Percentiles rank a stretch among this genome's conserved stretches.
Evolutionary conservation across 805 yeast genomes (phyloP).

Genomic region (Pichia rugopelliculosa): DNA sequence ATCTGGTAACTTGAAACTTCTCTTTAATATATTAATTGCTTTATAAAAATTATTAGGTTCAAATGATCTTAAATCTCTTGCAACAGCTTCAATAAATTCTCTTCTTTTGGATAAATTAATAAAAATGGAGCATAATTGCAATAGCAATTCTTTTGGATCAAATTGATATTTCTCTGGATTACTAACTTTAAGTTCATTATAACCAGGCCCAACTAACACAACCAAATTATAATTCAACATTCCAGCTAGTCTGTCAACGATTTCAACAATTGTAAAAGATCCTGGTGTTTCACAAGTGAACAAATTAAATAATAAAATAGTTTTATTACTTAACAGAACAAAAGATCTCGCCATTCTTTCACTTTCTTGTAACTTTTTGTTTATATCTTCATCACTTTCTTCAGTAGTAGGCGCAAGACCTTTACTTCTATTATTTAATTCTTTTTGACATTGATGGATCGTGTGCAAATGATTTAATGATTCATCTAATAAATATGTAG

Average conservation of each 20-base stretch:
- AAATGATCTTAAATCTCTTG: slow-evolving; percentile 90
- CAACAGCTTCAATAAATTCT: slow-evolving; percentile 70
- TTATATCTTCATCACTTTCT: slow-evolving; percentile 57
- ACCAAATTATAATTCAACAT: slow-evolving; percentile 91
- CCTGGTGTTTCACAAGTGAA: slow-evolving; percentile 82
- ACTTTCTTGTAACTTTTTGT: slow-evolving; percentile 47
- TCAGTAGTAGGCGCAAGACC: slow-evolving; percentile 28
- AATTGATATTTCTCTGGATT: slow-evolving; percentile 79
- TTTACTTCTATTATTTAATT: slow-evolving; percentile 44
- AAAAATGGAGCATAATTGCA: slow-evolving; percentile 66
- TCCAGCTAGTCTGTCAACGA: slow-evolving; percentile 89
- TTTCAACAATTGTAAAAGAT: slow-evolving; percentile 80
- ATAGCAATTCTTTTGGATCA: slow-evolving; percentile 66
- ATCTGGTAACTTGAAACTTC: slow-evolving; percentile 42
- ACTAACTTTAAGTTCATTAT: slow-evolving; percentile 78
- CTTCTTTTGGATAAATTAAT: slow-evolving; percentile 58
- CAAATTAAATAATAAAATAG: slow-evolving; percentile 67
- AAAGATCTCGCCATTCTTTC: slow-evolving; percentile 76
- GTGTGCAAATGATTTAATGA: slow-evolving; percentile 70
- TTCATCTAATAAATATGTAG: slow-evolving; percentile 87
- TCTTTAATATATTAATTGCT: slow-evolving; percentile 59
- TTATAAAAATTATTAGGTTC: slow-evolving; percentile 55
- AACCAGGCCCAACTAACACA: slow-evolving; percentile 93
- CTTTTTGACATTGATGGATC: slow-evolving; percentile 70
- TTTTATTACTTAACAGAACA: slow-evolving; percentile 76